These are phyloP conservation scores for Sporothrix pseudoabietina DNA, from an alignment of 2,329 filamentous ascomycete genomes.

Conservation along the genomic window DNA sequence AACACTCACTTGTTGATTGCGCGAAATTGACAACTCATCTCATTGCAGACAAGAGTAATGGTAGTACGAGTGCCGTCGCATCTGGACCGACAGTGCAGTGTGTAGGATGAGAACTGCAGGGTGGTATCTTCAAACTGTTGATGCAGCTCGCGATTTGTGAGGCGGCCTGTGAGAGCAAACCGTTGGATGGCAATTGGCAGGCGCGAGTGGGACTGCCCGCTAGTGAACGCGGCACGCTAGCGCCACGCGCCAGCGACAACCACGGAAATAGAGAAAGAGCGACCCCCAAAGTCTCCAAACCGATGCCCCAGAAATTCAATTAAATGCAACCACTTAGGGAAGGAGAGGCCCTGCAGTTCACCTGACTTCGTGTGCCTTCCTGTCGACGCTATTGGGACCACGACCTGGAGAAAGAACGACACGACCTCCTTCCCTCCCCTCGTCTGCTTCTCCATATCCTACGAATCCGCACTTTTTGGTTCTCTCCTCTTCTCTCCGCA, in stretches of 20 bases:
- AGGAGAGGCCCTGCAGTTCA: constrained; percentile 34
- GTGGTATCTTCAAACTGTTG: background rate
- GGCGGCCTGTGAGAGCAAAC: constrained; percentile 38
- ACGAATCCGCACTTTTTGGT: background rate
- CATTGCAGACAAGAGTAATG: background rate
- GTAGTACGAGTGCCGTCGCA: background rate
- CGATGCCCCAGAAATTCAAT: constrained; percentile 13
- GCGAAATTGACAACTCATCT: background rate
- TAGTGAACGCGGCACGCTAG: constrained; percentile 16
- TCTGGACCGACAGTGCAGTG: background rate
- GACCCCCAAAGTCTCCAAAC: background rate
- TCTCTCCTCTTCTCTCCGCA: background rate
- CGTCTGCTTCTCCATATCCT: constrained; percentile 12
- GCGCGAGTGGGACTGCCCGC: constrained; percentile 32
- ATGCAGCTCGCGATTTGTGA: constrained; percentile 33
- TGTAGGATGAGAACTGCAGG: background rate
- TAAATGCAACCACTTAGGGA: constrained; percentile 21
- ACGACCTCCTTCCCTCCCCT: constrained; percentile 16
- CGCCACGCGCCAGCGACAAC: constrained; percentile 17
- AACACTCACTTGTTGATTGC: background rate
- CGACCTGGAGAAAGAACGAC: constrained; percentile 26
- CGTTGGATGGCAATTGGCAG: constrained; percentile 34
- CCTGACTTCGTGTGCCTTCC: constrained; percentile 36
- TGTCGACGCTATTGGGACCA: constrained; percentile 29
- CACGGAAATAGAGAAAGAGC: constrained; percentile 1